Evolutionary conservation across 139 green algal genomes (phyloP), one percentile per base, ranked within the genome.

Genomic region (Ettlia oleoabundans): DNA sequence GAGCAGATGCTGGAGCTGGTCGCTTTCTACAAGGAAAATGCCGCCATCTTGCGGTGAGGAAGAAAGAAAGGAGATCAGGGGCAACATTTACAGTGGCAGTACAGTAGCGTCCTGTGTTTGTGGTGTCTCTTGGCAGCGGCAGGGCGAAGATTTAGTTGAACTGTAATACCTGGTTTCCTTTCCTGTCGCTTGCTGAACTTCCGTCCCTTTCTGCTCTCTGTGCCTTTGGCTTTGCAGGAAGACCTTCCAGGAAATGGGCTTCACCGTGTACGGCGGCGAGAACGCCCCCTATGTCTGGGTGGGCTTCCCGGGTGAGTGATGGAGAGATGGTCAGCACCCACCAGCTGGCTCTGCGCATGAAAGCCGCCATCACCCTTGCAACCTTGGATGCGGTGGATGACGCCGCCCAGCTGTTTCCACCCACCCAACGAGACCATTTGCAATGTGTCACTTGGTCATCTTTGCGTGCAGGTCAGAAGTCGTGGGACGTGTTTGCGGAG

Each of bases 261-360:
- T 99, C 90, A 89, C 86, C 30, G 93, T 97, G 52, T 96, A 97
- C 82, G 97, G 97, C 72, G 97, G 96, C 35, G 86, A 87, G 19
- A 94, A 99, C 84, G 96, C 97, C 18, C 97, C 97, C 32, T 99
- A 99, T 83, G 93, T 99, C 32, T 99, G 97, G 97, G 95, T 99
- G 6, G 94, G 93, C 63, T 99, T 99, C 89, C 96, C 96, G 0
- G 96, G 93, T 55, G 79, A 82, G 58, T 70, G 76, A 26, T 19
- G 47, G 77, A n/a, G 38, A 43, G 8, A 7, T 38, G 42, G 33
- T 43, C 18, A n/a, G 64, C n/a, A 18, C 8, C 9, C 10, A 63
- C 38, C 40, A 58, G 47, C 47, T 58, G 13, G 47, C 47, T 58
- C 15, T 58, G 15, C 47, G 10, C n/a, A n/a, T n/a, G n/a, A n/a